Evolutionary conservation across 352 stramenopile genomes (phyloP).

Genomic region (Phytophthora sojae): DNA sequence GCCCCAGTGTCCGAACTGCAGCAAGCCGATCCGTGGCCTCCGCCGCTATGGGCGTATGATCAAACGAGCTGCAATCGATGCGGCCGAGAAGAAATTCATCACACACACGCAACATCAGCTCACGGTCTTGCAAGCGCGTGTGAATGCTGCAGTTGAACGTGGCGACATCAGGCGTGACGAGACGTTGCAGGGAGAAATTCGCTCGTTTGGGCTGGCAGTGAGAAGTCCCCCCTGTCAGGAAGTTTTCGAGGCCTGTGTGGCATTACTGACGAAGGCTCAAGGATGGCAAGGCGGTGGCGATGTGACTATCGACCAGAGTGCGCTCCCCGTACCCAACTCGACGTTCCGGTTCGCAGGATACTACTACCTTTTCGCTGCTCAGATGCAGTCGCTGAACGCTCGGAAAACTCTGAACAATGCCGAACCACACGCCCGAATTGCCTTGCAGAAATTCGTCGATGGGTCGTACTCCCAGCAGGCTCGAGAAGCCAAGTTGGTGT

Average conservation of each 20-base stretch:
- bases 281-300: slow-evolving; percentile 31
- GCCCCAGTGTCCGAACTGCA: slow-evolving; percentile 57
- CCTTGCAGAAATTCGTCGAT: neutral
- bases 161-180: slow-evolving; percentile 23
- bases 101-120: slow-evolving; percentile 32
- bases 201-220: slow-evolving; percentile 23
- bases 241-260: slow-evolving; percentile 43
- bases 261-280: slow-evolving; percentile 32
- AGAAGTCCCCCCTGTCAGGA: slow-evolving; percentile 44
- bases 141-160: slow-evolving; percentile 19
- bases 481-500: slow-evolving; percentile 31
- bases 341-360: slow-evolving; percentile 42
- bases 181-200: slow-evolving; percentile 28
- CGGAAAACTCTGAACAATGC: neutral
- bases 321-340: slow-evolving; percentile 41
- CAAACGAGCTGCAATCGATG: slow-evolving; percentile 50
- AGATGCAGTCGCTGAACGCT: slow-evolving; percentile 19
- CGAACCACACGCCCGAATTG: too few species aligned
- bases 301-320: slow-evolving; percentile 24
- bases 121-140: slow-evolving; percentile 29
- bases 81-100: slow-evolving; percentile 63
- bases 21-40: slow-evolving; percentile 47
- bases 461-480: slow-evolving; percentile 23
- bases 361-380: slow-evolving; percentile 37
- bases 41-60: slow-evolving; percentile 53